A percentile compares a stretch with the other conserved stretches of the same genome.
Conservation (phyloP, 805 yeast species). For the Sugiyamaella qingdaonensis region DNA sequence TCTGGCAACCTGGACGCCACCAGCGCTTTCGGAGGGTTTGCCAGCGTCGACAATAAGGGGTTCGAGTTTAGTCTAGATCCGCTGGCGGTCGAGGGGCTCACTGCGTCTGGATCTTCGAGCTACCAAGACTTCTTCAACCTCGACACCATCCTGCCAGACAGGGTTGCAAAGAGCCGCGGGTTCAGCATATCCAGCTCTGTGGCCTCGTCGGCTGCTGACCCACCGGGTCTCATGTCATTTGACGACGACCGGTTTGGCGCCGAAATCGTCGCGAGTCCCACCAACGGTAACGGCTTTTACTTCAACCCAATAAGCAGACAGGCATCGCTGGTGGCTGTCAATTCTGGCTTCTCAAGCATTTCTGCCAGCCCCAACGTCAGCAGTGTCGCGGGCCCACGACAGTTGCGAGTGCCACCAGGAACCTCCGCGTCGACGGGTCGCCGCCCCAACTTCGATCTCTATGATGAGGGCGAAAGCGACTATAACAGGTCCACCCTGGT, state of each 20-base stretch:
- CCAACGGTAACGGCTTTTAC: constrained; percentile 1
- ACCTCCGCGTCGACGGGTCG: constrained; percentile 4
- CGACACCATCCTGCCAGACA: not conserved
- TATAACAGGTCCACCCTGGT: constrained; percentile 8
- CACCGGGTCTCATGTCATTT: constrained; percentile 1
- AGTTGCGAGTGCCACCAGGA: constrained; percentile 5
- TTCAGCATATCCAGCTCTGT: not conserved
- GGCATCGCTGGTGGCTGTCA: constrained; percentile 7
- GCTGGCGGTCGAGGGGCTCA: constrained; percentile 46
- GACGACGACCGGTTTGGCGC: constrained; percentile 13
- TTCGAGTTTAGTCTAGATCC: constrained; percentile 44
- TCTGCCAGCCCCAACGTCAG: constrained; percentile 11
- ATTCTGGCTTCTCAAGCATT: constrained; percentile 12
- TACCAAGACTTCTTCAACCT: constrained; percentile 15
- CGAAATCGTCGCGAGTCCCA: constrained; percentile 8
- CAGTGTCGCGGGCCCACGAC: constrained; percentile 18
- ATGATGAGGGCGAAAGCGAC: constrained; percentile 16
- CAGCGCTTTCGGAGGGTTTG: not conserved
- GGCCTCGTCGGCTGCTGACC: constrained; percentile 5
- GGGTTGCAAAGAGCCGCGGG: not conserved
- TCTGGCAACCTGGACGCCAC: no score
- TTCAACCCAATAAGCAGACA: constrained; percentile 1
- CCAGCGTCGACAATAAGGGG: constrained; percentile 12
- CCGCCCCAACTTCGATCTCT: constrained; percentile 17
- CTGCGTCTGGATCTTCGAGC: constrained; percentile 13